phyloP scores from a whole-genome alignment of 176 grass and related monocot genomes.

The Oryza meridionalis region DNA sequence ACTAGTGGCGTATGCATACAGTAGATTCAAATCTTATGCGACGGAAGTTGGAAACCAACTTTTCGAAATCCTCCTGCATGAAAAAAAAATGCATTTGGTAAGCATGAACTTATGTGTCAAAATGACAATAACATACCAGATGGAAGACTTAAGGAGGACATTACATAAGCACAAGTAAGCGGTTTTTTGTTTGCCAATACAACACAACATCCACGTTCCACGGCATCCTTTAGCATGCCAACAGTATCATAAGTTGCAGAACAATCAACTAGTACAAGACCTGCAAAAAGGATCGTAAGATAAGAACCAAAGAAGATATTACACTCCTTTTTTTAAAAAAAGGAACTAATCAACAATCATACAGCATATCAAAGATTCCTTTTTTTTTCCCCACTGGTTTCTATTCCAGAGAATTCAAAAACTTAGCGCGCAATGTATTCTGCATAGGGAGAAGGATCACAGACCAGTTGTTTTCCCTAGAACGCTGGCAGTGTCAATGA shows the following conservation, averaged over 20 bases:
- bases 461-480: constrained; percentile 83
- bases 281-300: constrained; percentile 40
- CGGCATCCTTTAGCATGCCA: constrained; percentile 58
- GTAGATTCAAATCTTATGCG: constrained; percentile 91
- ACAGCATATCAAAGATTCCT: not conserved
- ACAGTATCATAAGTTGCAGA: constrained; percentile 80
- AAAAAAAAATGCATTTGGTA: constrained; percentile 35
- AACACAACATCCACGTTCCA: constrained; percentile 61
- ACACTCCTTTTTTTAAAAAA: not conserved
- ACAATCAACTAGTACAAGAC: constrained; percentile 86
- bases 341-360: not conserved
- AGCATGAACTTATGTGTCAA: not conserved
- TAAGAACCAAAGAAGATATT: not conserved
- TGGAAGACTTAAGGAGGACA: not conserved
- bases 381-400: not conserved
- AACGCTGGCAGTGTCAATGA: constrained; percentile 51
- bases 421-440: not conserved
- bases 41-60: constrained; percentile 68
- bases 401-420: constrained; percentile 6
- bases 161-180: constrained; percentile 80
- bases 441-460: not conserved
- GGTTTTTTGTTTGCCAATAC: constrained; percentile 94
- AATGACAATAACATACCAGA: not conserved
- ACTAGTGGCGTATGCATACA: constrained; percentile 50
- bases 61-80: constrained; percentile 77